These are phyloP conservation scores for Sclerospora graminicola DNA, from an alignment of 352 stramenopile genomes.

Conservation along the genomic window DNA sequence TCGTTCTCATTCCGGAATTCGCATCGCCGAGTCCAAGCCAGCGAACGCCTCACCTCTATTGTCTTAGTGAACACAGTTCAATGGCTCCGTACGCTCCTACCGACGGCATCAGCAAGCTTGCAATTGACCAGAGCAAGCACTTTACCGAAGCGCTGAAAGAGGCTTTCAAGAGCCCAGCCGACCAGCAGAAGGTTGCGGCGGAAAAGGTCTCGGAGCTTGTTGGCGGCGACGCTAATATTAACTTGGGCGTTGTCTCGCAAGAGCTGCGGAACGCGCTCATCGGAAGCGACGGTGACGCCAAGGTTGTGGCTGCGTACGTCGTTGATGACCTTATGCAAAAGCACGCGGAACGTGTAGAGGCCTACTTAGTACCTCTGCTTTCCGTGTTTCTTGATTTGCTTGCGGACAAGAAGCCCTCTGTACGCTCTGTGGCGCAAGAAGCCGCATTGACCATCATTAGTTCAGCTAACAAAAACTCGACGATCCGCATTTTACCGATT, in stretches of 20 bases:
- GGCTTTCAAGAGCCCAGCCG: constrained; percentile 50
- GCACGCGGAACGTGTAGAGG: constrained; percentile 66
- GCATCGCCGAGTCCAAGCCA: constrained; percentile 32
- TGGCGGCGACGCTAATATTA: constrained; percentile 57
- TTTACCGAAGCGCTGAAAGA: constrained; percentile 79
- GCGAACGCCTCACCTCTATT: constrained; percentile 25
- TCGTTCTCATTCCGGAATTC: constrained; percentile 79
- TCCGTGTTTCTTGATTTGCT: constrained; percentile 66
- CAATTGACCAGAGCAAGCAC: constrained; percentile 86
- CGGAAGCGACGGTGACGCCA: constrained; percentile 47
- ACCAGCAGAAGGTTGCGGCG: constrained; percentile 75
- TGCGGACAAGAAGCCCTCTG: constrained; percentile 73
- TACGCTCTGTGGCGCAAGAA: constrained; percentile 60
- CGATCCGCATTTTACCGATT: constrained; percentile 64
- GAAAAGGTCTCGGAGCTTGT: constrained; percentile 82
- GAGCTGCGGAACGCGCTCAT: constrained; percentile 58
- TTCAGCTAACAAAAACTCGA: constrained; percentile 81
- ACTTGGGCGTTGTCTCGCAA: constrained; percentile 55
- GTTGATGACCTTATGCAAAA: constrained; percentile 84
- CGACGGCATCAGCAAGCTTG: constrained; percentile 76
- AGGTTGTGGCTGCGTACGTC: constrained; percentile 60
- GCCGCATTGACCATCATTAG: constrained; percentile 72
- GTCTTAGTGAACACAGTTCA: constrained; percentile 24
- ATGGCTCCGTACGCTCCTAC: constrained; percentile 80
- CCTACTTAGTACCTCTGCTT: constrained; percentile 66